phyloP scores from a whole-genome alignment of 106 monocot genomes.

The Acorus gramineus region DNA sequence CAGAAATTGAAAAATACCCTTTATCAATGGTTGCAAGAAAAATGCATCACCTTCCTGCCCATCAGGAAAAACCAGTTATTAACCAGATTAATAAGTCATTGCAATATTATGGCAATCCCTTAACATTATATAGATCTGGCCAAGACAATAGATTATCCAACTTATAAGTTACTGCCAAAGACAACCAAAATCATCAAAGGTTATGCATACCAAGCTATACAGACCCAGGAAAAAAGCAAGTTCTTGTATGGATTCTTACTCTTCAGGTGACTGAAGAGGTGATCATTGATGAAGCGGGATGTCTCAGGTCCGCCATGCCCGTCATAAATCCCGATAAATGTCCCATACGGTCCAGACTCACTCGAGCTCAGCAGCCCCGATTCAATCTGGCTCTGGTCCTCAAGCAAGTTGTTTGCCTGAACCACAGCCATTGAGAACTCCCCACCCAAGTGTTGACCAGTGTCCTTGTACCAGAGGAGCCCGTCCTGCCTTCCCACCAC shows the following conservation, averaged over 20 bases:
- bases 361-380: slow-evolving; percentile 31
- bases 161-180: no score
- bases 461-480: slow-evolving; percentile 47
- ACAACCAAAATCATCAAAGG: no score
- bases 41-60: no score
- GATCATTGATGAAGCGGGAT: slow-evolving; percentile 15
- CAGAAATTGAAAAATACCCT: no score
- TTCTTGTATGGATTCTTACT: slow-evolving; percentile 11
- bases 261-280: slow-evolving; percentile 13
- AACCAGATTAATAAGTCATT: no score
- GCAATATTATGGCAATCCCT: no score
- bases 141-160: no score
- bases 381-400: slow-evolving; percentile 45
- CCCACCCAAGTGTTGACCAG: slow-evolving; percentile 26
- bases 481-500: slow-evolving; percentile 26
- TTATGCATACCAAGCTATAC: no score
- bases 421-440: slow-evolving; percentile 49
- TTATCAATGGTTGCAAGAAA: no score
- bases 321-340: slow-evolving; percentile 40
- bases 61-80: no score
- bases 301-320: slow-evolving; percentile 45
- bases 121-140: no score
- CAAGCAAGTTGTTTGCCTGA: slow-evolving; percentile 41
- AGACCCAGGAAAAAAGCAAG: no score
- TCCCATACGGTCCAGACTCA: slow-evolving; percentile 34